phyloP scores from a whole-genome alignment of 305 asterid species.

The Fraxinus paxiana region DNA sequence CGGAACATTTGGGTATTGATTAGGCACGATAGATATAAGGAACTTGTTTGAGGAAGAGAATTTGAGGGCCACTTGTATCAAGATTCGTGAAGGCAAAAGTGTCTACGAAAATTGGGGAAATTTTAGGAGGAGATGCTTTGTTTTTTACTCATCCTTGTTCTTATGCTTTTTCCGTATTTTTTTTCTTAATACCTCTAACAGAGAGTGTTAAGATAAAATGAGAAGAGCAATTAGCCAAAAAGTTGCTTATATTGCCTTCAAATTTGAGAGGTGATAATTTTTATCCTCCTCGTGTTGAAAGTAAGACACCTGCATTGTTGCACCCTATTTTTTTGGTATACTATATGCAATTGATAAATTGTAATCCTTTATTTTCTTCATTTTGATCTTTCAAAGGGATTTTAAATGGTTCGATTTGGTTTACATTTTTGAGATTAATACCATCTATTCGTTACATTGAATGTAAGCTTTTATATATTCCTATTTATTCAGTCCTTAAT shows the following conservation, averaged over 20 bases:
- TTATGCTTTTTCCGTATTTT: not conserved
- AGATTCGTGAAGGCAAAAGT: not conserved
- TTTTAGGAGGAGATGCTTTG: not conserved
- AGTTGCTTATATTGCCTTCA: not conserved
- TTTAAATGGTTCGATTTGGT: not conserved
- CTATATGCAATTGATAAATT: not conserved
- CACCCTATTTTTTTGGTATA: not conserved
- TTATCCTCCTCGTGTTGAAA: not conserved
- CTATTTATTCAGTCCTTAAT: not conserved
- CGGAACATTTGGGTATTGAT: not conserved
- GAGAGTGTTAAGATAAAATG: not conserved
- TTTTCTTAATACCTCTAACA: not conserved
- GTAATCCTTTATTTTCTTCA: not conserved
- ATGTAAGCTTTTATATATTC: not conserved
- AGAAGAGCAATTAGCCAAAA: not conserved
- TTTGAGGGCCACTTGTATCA: not conserved
- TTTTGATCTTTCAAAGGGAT: not conserved
- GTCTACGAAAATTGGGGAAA: not conserved
- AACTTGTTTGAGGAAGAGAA: not conserved
- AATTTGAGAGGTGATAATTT: not conserved
- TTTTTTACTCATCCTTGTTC: not conserved
- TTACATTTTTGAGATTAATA: not conserved
- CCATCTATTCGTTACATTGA: not conserved
- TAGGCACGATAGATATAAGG: not conserved
- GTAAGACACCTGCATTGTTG: not conserved